These are phyloP conservation scores for Postia placenta DNA, from an alignment of 768 basidiomycete species.

Conservation along the genomic window DNA sequence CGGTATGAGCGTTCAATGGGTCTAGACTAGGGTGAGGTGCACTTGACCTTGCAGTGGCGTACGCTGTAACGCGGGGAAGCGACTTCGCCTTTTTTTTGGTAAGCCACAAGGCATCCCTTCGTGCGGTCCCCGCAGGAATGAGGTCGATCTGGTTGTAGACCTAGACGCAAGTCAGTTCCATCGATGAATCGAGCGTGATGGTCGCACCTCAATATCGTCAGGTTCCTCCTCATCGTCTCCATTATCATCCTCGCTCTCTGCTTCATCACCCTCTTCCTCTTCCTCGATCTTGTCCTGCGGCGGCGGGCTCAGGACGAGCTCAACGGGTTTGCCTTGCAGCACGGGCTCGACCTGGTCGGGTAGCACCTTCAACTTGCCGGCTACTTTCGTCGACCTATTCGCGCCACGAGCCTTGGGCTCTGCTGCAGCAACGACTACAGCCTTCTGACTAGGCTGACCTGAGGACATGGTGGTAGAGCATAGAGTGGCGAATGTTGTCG, in stretches of 20 bases:
- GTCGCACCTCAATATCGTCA: slow-evolving; percentile 59
- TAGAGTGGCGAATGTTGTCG: neutral
- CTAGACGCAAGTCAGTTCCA: slow-evolving; percentile 29
- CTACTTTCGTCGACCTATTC: slow-evolving; percentile 74
- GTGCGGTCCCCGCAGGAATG: slow-evolving; percentile 91
- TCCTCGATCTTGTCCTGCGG: slow-evolving; percentile 14
- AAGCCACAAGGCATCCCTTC: slow-evolving; percentile 80
- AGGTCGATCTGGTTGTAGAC: slow-evolving; percentile 93
- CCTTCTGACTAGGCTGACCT: slow-evolving; percentile 13
- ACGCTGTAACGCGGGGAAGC: slow-evolving; percentile 90
- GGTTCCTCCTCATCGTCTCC: slow-evolving; percentile 61
- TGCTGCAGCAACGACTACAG: slow-evolving; percentile 7
- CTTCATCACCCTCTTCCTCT: slow-evolving; percentile 32
- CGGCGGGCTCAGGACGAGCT: slow-evolving; percentile 9
- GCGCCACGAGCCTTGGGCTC: slow-evolving; percentile 64
- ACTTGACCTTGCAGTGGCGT: slow-evolving; percentile 83
- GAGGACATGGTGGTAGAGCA: slow-evolving; percentile 12
- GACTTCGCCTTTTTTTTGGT: slow-evolving; percentile 95
- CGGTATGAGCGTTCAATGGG: neutral
- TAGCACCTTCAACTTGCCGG: slow-evolving; percentile 82
- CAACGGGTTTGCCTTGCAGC: slow-evolving; percentile 18
- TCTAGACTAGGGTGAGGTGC: neutral
- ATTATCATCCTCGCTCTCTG: slow-evolving; percentile 63
- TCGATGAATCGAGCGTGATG: neutral
- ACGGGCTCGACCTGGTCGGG: slow-evolving; percentile 72